phyloP scores from a whole-genome alignment of 441 rosid species.

The Eugenia klotzschiana region DNA sequence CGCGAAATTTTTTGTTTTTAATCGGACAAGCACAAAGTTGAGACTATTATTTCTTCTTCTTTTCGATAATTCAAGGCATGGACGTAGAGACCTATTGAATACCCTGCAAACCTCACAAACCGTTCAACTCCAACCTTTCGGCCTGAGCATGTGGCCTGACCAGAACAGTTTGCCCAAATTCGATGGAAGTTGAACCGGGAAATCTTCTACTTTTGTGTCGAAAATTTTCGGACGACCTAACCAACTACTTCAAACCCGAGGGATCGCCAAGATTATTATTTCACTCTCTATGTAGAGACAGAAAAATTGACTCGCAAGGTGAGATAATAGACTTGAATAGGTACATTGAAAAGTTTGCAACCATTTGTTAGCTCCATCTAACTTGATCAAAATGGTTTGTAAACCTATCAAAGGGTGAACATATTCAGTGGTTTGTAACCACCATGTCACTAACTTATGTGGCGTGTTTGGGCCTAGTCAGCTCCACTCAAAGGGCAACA shows the following conservation, averaged over 20 bases:
- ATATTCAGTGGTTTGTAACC: too few relatives aligned
- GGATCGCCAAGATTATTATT: neutral
- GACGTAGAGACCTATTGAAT: too few relatives aligned
- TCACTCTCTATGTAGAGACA: neutral
- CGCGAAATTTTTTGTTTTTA: neutral
- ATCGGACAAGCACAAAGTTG: neutral
- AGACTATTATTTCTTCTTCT: neutral
- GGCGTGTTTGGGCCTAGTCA: too few relatives aligned
- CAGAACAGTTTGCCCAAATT: neutral
- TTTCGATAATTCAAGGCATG: too few relatives aligned
- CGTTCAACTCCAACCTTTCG: neutral
- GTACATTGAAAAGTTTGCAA: neutral
- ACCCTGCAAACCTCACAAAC: neutral
- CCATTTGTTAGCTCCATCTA: too few relatives aligned
- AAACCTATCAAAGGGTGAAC: too few relatives aligned
- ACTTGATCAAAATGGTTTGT: too few relatives aligned
- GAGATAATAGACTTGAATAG: neutral
- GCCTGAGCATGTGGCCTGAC: neutral
- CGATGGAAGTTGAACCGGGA: neutral
- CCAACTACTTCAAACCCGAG: neutral
- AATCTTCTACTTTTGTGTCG: neutral
- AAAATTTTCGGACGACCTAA: neutral
- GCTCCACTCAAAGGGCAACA: too few relatives aligned
- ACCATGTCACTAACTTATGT: too few relatives aligned
- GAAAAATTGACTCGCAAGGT: neutral